Conservation (phyloP, 805 yeast species). For the Saturnispora sanitii region DNA sequence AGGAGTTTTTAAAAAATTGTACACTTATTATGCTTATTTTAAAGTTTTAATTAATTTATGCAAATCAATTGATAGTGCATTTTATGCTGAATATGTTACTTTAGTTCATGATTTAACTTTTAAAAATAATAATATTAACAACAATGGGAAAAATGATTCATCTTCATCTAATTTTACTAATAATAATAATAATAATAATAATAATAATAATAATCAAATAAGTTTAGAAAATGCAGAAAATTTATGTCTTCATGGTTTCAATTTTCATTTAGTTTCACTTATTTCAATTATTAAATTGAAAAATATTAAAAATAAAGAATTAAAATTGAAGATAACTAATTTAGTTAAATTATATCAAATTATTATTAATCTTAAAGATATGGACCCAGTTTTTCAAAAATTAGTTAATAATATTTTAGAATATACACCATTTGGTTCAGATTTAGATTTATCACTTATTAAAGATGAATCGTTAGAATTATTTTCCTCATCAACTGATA, state of each 20-base stretch:
- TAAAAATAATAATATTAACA: slow-evolving; percentile 9
- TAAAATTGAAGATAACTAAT: slow-evolving; percentile 13
- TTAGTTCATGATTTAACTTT: slow-evolving; percentile 20
- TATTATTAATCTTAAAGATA: slow-evolving; percentile 15
- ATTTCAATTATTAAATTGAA: slow-evolving; percentile 20
- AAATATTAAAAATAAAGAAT: slow-evolving; percentile 11
- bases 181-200: slow-evolving; percentile 9
- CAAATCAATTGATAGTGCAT: slow-evolving; percentile 13
- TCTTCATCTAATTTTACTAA: slow-evolving; percentile 18
- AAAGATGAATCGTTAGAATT: slow-evolving; percentile 19
- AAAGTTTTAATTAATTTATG: slow-evolving; percentile 20
- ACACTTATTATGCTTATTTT: slow-evolving; percentile 24
- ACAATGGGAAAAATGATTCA: slow-evolving; percentile 14
- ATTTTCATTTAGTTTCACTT: slow-evolving; percentile 23
- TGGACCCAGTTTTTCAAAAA: slow-evolving; percentile 18
- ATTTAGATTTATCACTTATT: slow-evolving; percentile 9
- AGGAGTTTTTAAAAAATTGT: slow-evolving; percentile 20
- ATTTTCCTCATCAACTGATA: slow-evolving; percentile 14
- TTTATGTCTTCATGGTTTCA: slow-evolving; percentile 24
- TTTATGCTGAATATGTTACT: slow-evolving; percentile 17
- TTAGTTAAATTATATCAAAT: slow-evolving; percentile 20
- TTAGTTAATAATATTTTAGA: slow-evolving; percentile 17
- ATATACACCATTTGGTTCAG: slow-evolving; percentile 9
- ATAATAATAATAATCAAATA: slow-evolving; percentile 14
- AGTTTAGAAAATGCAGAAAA: slow-evolving; percentile 18